Evolutionary conservation across 108 stramenopile genomes (phyloP), one percentile per base, ranked within the genome.

Genomic region (Epithemia pelagica): DNA sequence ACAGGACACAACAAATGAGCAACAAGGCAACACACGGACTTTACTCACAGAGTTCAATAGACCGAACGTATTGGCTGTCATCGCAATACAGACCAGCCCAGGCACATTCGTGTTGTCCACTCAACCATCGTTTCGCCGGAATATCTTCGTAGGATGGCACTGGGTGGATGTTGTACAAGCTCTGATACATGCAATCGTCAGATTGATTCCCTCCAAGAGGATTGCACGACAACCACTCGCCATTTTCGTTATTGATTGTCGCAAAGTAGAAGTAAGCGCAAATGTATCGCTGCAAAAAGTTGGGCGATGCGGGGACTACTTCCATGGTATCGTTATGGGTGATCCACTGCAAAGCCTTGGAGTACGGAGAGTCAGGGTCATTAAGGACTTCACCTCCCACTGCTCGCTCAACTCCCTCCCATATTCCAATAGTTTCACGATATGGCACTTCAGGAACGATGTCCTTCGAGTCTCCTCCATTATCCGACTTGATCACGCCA

Each of bases 201-300:
- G 22, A 7, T 27, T 58, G 15, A 8, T 58, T 27, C 22, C 18
- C 18, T 18, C 7, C 56, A 8, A 71, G 74, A 56, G 68, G 77
- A 63, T 72, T 73, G 31, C 82, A 83, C 10, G 78, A 76, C 28
- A 62, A 8, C 82, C 82, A 83, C 25, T 66, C 66, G 18, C 21
- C 56, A 7, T 8, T 7, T n/a, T 66, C 71, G 23, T 64, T 63
- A n/a, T 76, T 57, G 32, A 74, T 71, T 5, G 80, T 67, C 23
- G 73, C 30, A 60, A 71, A 79, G 55, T 71, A 85, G 24, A 88
- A 61, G 52, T 76, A 65, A 5, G 87, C 85, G 54, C 84, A 32
- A 22, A 85, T 66, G 60, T 82, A 91, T 5, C 90, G 74, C 70
- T 91, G 87, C 55, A 78, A 61, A 29, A 91, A 64, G 52, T 80